Percentiles rank a stretch among this genome's conserved stretches.
phyloP scores from a whole-genome alignment of 768 basidiomycete species.

The Leccinum uliginosum region DNA sequence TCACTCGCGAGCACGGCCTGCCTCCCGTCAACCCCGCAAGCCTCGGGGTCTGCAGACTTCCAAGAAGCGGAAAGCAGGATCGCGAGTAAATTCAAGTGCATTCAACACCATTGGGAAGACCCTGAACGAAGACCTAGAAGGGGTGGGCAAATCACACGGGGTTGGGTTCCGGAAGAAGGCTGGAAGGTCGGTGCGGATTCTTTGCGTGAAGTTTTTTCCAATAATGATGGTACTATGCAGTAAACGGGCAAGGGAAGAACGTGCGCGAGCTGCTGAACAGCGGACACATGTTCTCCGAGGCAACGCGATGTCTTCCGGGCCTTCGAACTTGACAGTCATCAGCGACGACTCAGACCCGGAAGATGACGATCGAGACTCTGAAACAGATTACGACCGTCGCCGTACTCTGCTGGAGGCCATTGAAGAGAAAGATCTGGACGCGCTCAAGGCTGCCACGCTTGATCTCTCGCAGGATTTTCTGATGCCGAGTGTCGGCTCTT shows the following conservation, averaged over 20 bases:
- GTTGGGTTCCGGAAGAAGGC: slow-evolving; percentile 72
- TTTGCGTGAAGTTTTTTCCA: neutral
- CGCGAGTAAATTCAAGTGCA: slow-evolving; percentile 55
- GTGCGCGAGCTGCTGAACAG: slow-evolving; percentile 69
- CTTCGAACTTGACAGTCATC: slow-evolving; percentile 11
- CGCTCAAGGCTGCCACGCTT: slow-evolving; percentile 40
- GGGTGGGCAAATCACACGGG: slow-evolving; percentile 40
- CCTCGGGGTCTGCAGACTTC: slow-evolving; percentile 58
- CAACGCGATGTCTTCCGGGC: slow-evolving; percentile 4
- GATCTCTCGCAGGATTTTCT: slow-evolving; percentile 51
- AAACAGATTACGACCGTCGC: slow-evolving; percentile 48
- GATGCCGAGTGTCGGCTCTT: slow-evolving; percentile 26
- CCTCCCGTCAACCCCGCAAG: slow-evolving; percentile 39
- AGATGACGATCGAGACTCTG: slow-evolving; percentile 40
- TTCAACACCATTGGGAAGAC: slow-evolving; percentile 57
- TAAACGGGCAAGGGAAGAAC: slow-evolving; percentile 74
- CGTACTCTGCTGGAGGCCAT: slow-evolving; percentile 47
- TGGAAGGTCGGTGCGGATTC: slow-evolving; percentile 42
- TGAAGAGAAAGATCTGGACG: slow-evolving; percentile 39
- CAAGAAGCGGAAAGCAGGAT: slow-evolving; percentile 69
- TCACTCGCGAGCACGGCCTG: slow-evolving; percentile 58
- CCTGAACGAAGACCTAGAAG: slow-evolving; percentile 41
- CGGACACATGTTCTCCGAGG: slow-evolving; percentile 48
- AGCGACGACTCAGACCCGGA: slow-evolving; percentile 31
- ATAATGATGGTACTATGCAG: slow-evolving; percentile 34